Percentiles rank a stretch among this genome's conserved stretches.
phyloP scores from a whole-genome alignment of 768 basidiomycete genomes.

The Calocera viscosa region DNA sequence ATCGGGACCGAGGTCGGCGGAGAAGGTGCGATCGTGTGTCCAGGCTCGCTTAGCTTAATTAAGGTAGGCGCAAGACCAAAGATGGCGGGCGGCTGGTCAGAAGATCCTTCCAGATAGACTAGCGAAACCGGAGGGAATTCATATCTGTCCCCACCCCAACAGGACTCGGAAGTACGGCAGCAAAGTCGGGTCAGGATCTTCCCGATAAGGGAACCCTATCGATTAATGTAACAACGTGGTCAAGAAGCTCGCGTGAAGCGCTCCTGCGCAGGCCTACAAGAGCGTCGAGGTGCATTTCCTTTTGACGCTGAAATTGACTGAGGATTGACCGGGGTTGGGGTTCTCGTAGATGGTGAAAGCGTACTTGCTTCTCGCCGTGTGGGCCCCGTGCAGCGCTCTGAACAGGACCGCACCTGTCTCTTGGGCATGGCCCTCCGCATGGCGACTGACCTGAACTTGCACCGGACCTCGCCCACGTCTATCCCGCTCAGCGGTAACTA shows the following conservation, averaged over 20 bases:
- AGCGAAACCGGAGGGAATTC: too few relatives aligned
- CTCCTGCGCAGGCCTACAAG: slow-evolving; percentile 78
- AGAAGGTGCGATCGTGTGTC: too few relatives aligned
- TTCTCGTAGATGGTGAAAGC: slow-evolving; percentile 68
- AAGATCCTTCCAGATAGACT: too few relatives aligned
- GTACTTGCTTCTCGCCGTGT: slow-evolving; percentile 74
- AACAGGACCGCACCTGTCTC: slow-evolving; percentile 91
- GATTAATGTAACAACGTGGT: too few relatives aligned
- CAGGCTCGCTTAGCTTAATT: too few relatives aligned
- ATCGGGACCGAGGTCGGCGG: too few relatives aligned
- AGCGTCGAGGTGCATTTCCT: slow-evolving; percentile 45
- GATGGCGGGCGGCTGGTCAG: too few relatives aligned
- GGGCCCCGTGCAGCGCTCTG: slow-evolving; percentile 92
- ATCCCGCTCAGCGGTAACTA: slow-evolving; percentile 14
- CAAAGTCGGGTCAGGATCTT: too few relatives aligned
- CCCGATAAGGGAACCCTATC: too few relatives aligned
- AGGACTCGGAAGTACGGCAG: too few relatives aligned
- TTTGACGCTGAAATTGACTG: not conserved
- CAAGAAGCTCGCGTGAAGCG: slow-evolving; percentile 57
- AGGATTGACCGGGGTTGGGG: not conserved
- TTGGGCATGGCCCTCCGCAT: slow-evolving; percentile 69
- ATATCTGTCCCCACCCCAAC: too few relatives aligned
- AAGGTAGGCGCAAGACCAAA: too few relatives aligned
- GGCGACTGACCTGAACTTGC: slow-evolving; percentile 91
- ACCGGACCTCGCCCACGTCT: slow-evolving; percentile 54